Percentiles rank a stretch among this genome's conserved stretches.
Evolutionary conservation across 805 yeast species (phyloP).

Genomic region (Metschnikowia hibisci): DNA sequence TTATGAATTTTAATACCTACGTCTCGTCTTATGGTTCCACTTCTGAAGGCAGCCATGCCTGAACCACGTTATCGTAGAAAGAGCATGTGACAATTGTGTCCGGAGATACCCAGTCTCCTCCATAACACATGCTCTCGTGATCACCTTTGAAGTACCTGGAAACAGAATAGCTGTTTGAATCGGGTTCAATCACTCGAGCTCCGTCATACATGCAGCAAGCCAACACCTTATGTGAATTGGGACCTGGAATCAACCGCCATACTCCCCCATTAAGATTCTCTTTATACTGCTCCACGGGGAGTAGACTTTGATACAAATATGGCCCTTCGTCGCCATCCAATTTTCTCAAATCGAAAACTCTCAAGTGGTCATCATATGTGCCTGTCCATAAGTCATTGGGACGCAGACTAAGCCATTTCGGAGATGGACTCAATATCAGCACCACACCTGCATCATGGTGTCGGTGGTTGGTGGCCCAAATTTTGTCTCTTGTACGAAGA

Average conservation of each 20-base stretch:
- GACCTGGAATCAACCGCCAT: slow-evolving; percentile 79
- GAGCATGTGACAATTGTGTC: slow-evolving; percentile 72
- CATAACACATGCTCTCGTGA: slow-evolving; percentile 92
- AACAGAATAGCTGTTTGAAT: slow-evolving; percentile 23
- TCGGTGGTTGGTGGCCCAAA: slow-evolving; percentile 43
- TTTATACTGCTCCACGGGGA: slow-evolving; percentile 45
- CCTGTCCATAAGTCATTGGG: slow-evolving; percentile 74
- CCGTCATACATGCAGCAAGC: slow-evolving; percentile 97
- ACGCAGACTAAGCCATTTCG: slow-evolving; percentile 39
- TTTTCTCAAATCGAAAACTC: slow-evolving; percentile 65
- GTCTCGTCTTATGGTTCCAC: background rate
- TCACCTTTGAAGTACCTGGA: slow-evolving; percentile 52
- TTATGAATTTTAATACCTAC: background rate
- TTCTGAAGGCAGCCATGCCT: slow-evolving; percentile 54
- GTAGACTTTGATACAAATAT: slow-evolving; percentile 40
- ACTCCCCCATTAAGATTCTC: slow-evolving; percentile 86
- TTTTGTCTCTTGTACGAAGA: slow-evolving; percentile 34
- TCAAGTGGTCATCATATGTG: slow-evolving; percentile 79
- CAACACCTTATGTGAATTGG: slow-evolving; percentile 47
- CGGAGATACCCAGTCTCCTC: slow-evolving; percentile 78
- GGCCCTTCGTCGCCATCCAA: slow-evolving; percentile 34
- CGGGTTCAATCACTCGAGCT: slow-evolving; percentile 56
- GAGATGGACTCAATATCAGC: slow-evolving; percentile 54
- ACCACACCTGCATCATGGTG: slow-evolving; percentile 92
- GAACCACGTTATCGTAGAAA: slow-evolving; percentile 82